Evolutionary conservation across 2,329 filamentous ascomycete genomes (phyloP).

Genomic region (Fusarium tuaranense): DNA sequence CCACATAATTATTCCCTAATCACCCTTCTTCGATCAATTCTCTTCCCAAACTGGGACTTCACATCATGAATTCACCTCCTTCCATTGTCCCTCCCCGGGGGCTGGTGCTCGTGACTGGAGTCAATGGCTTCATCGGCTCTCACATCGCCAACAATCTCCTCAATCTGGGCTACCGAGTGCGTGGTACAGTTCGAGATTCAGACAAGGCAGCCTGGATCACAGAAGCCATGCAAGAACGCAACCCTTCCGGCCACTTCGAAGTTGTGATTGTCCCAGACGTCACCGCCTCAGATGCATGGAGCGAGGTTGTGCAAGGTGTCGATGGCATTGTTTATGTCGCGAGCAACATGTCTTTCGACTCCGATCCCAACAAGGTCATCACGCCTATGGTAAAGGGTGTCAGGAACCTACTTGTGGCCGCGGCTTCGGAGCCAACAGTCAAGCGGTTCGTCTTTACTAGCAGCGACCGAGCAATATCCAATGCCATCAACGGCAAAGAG

Average conservation of each 20-base stretch:
- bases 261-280: not conserved
- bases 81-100: not conserved
- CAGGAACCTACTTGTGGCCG: not conserved
- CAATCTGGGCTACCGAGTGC: not conserved
- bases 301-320: not conserved
- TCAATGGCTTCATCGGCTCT: constrained; percentile 2
- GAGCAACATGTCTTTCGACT: not conserved
- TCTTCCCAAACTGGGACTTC: not conserved
- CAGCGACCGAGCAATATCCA: not conserved
- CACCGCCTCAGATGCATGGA: not conserved
- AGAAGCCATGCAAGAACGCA: not conserved
- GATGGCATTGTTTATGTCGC: not conserved
- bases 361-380: not conserved
- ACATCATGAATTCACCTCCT: not conserved
- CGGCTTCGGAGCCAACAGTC: not conserved
- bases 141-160: not conserved
- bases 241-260: not conserved
- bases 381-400: not conserved
- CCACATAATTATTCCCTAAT: not conserved
- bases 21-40: not conserved
- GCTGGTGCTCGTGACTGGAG: not conserved
- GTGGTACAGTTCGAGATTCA: not conserved
- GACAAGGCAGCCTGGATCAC: not conserved
- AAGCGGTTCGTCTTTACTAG: not conserved
- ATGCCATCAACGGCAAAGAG: not conserved